Percentiles rank a stretch among this genome's conserved stretches.
Conservation (phyloP, 2,329 filamentous ascomycete genomes). For the Alternaria tenuissima region DNA sequence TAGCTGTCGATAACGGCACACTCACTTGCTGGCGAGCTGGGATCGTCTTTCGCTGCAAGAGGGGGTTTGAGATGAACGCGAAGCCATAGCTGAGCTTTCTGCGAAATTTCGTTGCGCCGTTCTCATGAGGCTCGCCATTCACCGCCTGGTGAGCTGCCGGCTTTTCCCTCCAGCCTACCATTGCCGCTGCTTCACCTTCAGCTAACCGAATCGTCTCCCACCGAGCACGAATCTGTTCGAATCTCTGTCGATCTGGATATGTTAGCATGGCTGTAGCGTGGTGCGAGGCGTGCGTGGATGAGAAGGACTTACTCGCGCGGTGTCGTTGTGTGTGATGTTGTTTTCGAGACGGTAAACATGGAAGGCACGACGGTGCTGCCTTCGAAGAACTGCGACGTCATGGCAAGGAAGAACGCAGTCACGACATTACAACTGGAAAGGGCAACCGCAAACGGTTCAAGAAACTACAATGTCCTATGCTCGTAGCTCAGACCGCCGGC, state of each 20-base stretch:
- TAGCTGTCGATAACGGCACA: conserved; percentile 21
- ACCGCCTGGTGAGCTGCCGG: conserved; percentile 20
- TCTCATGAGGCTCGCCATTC: conserved; percentile 15
- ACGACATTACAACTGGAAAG: background rate
- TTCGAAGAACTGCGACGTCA: conserved; percentile 20
- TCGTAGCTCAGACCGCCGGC: background rate
- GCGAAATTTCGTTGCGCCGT: conserved; percentile 38
- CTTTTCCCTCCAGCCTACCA: conserved; percentile 42
- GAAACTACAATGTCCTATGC: background rate
- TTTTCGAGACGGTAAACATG: conserved; percentile 19
- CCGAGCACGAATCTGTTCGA: conserved; percentile 43
- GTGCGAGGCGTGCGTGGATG: conserved; percentile 9
- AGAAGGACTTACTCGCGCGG: conserved; percentile 26
- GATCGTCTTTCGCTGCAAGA: conserved; percentile 40
- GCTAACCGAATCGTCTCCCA: conserved; percentile 41
- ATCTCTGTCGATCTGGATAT: conserved; percentile 43
- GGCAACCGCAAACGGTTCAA: background rate
- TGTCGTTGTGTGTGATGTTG: conserved; percentile 17
- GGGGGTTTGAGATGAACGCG: conserved; percentile 43
- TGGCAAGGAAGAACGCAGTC: conserved; percentile 6
- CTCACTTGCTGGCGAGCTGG: conserved; percentile 22
- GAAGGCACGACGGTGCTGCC: conserved; percentile 25
- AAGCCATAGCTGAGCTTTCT: conserved; percentile 46
- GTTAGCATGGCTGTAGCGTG: conserved; percentile 45
- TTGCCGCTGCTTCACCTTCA: conserved; percentile 22